phyloP scores from a whole-genome alignment of 345 rosid species.

The Reutealis trisperma region DNA sequence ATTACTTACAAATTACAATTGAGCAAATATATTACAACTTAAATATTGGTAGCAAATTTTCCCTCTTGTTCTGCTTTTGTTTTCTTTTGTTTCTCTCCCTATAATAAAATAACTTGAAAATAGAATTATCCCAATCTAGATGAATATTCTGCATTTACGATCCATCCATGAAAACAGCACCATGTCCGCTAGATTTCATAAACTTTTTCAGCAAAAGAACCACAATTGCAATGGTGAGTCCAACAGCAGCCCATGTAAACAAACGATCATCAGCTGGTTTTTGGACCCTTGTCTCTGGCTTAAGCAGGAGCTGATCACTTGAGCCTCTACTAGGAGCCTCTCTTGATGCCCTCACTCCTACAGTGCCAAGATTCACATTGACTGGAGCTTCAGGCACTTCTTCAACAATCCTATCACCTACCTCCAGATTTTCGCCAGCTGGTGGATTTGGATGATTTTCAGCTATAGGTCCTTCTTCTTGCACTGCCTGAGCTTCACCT shows the following conservation, averaged over 20 bases:
- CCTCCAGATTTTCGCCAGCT: conserved; percentile 16
- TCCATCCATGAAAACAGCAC: conserved; percentile 76
- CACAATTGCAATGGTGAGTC: conserved; percentile 79
- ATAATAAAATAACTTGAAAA: not conserved
- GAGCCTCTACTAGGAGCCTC: conserved; percentile 37
- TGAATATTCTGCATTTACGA: conserved; percentile 42
- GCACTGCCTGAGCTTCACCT: conserved; percentile 24
- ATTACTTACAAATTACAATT: conserved; percentile 27
- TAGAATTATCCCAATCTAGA: not conserved
- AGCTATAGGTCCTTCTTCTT: conserved; percentile 20
- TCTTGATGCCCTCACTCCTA: conserved; percentile 30
- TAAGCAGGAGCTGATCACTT: conserved; percentile 35
- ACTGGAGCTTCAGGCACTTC: conserved; percentile 42
- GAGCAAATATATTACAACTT: not conserved
- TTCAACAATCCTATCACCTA: conserved; percentile 47
- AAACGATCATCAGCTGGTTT: conserved; percentile 77
- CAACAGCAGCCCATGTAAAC: conserved; percentile 84
- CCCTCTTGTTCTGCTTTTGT: not conserved
- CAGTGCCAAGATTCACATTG: conserved; percentile 31
- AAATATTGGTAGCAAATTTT: not conserved
- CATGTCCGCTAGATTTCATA: conserved; percentile 73
- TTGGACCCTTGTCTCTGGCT: conserved; percentile 42
- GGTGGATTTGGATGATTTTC: conserved; percentile 29
- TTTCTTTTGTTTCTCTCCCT: not conserved
- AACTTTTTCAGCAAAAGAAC: conserved; percentile 88